These are phyloP conservation scores for Teunomyces funiuensis DNA, from an alignment of 805 yeast genomes.

Conservation along the genomic window DNA sequence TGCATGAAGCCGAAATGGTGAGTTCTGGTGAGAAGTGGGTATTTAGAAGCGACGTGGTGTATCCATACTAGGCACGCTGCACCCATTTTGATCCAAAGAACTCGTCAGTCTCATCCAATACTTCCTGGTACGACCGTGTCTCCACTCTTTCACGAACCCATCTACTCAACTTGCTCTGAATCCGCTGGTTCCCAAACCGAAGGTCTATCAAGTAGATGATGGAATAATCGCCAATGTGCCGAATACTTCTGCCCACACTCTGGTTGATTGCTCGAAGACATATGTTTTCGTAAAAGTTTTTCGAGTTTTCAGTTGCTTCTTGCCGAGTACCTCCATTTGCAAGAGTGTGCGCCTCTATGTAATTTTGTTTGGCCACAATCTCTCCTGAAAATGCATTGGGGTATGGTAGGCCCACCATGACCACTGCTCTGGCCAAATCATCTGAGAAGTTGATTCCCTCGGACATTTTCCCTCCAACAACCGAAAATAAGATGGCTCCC, in stretches of 20 bases:
- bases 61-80: slow-evolving; percentile 7
- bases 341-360: slow-evolving; percentile 54
- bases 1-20: slow-evolving; percentile 58
- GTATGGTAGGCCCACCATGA: slow-evolving; percentile 86
- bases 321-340: slow-evolving; percentile 45
- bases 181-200: slow-evolving; percentile 49
- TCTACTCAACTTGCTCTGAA: slow-evolving; percentile 61
- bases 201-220: slow-evolving; percentile 68
- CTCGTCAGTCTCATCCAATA: slow-evolving; percentile 24
- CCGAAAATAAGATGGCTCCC: slow-evolving; percentile 76
- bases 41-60: slow-evolving; percentile 56
- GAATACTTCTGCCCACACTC: slow-evolving; percentile 86
- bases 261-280: slow-evolving; percentile 93
- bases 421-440: slow-evolving; percentile 80
- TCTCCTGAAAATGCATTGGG: slow-evolving; percentile 86
- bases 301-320: slow-evolving; percentile 49
- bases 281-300: slow-evolving; percentile 71
- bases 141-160: slow-evolving; percentile 57
- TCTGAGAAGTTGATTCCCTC: slow-evolving; percentile 94
- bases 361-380: slow-evolving; percentile 66
- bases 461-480: slow-evolving; percentile 89
- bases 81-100: slow-evolving; percentile 23
- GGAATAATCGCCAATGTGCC: slow-evolving; percentile 82
- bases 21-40: slow-evolving; percentile 60
- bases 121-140: slow-evolving; percentile 6